Evolutionary conservation across 768 basidiomycete genomes (phyloP), one percentile per base, ranked within the genome.

Genomic region (Lyophyllum decastes): DNA sequence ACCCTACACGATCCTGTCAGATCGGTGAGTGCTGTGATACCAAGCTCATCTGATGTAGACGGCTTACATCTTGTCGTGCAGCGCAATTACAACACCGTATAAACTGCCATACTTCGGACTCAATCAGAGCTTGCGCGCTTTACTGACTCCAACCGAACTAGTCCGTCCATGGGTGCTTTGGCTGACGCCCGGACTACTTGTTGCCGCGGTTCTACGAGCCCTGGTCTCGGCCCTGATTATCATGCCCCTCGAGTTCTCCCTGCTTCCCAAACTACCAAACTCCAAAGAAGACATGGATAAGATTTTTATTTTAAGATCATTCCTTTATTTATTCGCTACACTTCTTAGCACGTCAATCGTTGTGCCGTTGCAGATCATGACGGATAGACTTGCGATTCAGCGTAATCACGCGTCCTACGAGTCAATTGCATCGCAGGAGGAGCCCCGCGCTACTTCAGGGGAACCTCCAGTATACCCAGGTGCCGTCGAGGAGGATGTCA

Each of bases 21-120:
- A 54, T 50, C 60, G 60, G 60, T 61, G 53, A 61, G 16, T 69
- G n/a, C 14, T 41, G 40, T 19, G 5, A 5, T 11, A 21, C 12
- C 33, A 34, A 16, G 4, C 35, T 11, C 11, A 12, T 9, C 9
- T 38, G 16, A 12, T 16, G 35, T 12, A 38, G 16, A 38, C 8
- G 5, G 16, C 35, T 17, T 7, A 38, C 4, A 38, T 12, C 35
- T 17, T 17, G 35, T 17, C 35, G 35, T 17, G 7, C 35, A 94
- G 92, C 43, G 79, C 91, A 0, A 89, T 94, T 59, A 91, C 88
- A 2, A 94, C 92, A 0, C 91, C 92, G 0, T 83, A 88, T 70
- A 85, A 79, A 64, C 76, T 94, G 26, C 81, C 88, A 2, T 91
- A 80, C 67, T 79, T 88, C 66, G 74, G 80, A 38, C 73, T 79